These are phyloP conservation scores for Eragrostis nindensis DNA, from an alignment of 176 grass and related monocot genomes.

Conservation along the genomic window DNA sequence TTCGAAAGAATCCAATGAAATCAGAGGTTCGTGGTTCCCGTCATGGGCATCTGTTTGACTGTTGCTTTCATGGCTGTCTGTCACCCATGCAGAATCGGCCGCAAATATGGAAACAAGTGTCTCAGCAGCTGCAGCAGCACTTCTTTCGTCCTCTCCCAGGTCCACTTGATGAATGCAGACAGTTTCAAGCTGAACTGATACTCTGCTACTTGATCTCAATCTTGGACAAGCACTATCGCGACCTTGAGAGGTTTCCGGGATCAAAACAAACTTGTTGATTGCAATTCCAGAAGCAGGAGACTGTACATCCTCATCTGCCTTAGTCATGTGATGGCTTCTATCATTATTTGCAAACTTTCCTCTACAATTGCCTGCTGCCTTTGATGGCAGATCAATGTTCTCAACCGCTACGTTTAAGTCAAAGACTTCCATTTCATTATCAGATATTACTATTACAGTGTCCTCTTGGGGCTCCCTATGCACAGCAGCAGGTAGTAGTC, in stretches of 20 bases:
- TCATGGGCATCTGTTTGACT: conserved; percentile 13
- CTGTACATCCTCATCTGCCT: conserved; percentile 3
- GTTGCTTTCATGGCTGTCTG: conserved; percentile 14
- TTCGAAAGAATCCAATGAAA: conserved; percentile 68
- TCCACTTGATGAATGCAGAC: conserved; percentile 23
- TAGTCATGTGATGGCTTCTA: conserved; percentile 32
- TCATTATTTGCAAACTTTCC: conserved; percentile 29
- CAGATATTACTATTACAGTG: conserved; percentile 32
- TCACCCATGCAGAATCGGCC: conserved; percentile 22
- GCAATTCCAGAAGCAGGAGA: conserved; percentile 20
- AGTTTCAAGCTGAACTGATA: conserved; percentile 21
- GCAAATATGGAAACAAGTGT: conserved; percentile 71
- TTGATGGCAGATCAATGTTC: conserved; percentile 52
- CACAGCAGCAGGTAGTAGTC: conserved; percentile 5
- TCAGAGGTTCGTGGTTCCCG: conserved; percentile 29
- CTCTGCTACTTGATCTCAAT: neutral
- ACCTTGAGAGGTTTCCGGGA: conserved; percentile 46
- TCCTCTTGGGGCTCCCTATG: conserved; percentile 39
- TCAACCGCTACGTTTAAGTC: conserved; percentile 63
- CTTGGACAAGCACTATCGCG: conserved; percentile 32
- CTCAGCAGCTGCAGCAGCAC: conserved; percentile 56
- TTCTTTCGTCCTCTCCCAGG: conserved; percentile 28
- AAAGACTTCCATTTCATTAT: conserved; percentile 38
- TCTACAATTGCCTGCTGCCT: conserved; percentile 12
- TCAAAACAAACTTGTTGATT: conserved; percentile 24